Evolutionary conservation across 2,329 filamentous ascomycete genomes (phyloP), one percentile per base, ranked within the genome.

Genomic region (Emmonsiellopsis sp.): DNA sequence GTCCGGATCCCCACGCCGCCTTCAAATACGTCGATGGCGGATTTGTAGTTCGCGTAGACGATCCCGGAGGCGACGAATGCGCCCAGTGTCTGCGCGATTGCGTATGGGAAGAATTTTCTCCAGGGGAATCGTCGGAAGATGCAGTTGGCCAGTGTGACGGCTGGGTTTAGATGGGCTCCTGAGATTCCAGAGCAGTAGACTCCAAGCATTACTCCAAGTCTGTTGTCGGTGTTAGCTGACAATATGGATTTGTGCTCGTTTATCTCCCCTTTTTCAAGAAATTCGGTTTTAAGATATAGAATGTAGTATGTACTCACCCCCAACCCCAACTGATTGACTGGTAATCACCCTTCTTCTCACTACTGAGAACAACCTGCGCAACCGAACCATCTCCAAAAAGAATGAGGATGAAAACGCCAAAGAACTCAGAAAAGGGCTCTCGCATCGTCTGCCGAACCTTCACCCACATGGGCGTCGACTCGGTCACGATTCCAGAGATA

Each of bases 321-420:
- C 73, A 76, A 26, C 76, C 73, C 73, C 76, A 78, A 26, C 69
- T 71, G 42, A 79, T 78, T 4, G 76, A 79, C 58, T 79, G 76
- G 59, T 79, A 79, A 55, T 71, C 65, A 8, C 73, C 72, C 54
- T 71, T 73, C 51, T 67, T 56, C n/a, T 60, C 64, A 42, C 65
- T 58, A 55, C 80, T 83, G 10, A 88, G 74, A 0, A 82, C 70
- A 0, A 86, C 84, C 65, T 88, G 85, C 2, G 85, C 85, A 16
- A 87, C 82, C 52, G 81, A 81, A n/a, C 83, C 84, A 56, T 87
- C 80, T 3, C 85, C 85, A 61, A 88, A 88, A 41, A 87, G 69
- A 55, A 88, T 73, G 57, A 88, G 67, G 52, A 85, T 77, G 71
- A 88, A 83, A 10, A 81, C 84, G 7, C 83, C 84, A 49, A 84